Base-by-base conservation (phyloP, 1,284 basidiomycete species). In the Gomphus bonarii region DNA sequence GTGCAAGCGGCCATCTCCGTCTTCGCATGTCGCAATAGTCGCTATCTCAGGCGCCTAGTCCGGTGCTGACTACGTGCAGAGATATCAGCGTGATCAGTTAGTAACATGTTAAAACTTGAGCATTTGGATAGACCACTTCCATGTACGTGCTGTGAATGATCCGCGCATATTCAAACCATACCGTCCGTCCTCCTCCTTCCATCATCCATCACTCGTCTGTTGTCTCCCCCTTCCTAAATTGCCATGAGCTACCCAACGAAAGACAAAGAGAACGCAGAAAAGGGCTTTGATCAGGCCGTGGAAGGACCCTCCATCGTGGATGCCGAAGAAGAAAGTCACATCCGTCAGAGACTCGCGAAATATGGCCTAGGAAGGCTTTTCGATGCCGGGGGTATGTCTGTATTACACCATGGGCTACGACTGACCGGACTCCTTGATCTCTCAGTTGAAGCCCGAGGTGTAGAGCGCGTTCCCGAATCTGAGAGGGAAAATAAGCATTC, bases 381-480 rank as follows among this genome's bases (percentile, higher is more conserved):
- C 38, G 14, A 40, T 16, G 16, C n/a, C 1, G 44, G 44, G 25
- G 44, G 47, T 44, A 48, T 22, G 25, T 48, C 11, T 11, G 5
- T 5, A 14, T 3, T 16, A 48, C 44, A 3, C 11, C 44, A 10
- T 16, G 3, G 10, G 22, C 12, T 8, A 49, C 14, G 4, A 1
- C 47, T 8, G 5, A 28, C 10, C 25, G 12, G 4, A 25, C 25
- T 25, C 25, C 25, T 3, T 9, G 40, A 42, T 47, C 12, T 31
- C 9, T 20, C 14, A 57, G 73, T 79, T 11, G 78, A 80, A 65
- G 74, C 75, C 9, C 68, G 75, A 65, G 77, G 77, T 14, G 71
- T 79, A 0, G 78, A 79, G 57, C 74, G 78, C 12, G 74, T 80
- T 0, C 76, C 72, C 9, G 78, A 80, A 63, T 63, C 72, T 60